Percentiles rank a stretch among this genome's conserved stretches.
These are phyloP conservation scores for Craterostigma plantagineum DNA, from an alignment of 257 asterid genomes.

Conservation along the genomic window DNA sequence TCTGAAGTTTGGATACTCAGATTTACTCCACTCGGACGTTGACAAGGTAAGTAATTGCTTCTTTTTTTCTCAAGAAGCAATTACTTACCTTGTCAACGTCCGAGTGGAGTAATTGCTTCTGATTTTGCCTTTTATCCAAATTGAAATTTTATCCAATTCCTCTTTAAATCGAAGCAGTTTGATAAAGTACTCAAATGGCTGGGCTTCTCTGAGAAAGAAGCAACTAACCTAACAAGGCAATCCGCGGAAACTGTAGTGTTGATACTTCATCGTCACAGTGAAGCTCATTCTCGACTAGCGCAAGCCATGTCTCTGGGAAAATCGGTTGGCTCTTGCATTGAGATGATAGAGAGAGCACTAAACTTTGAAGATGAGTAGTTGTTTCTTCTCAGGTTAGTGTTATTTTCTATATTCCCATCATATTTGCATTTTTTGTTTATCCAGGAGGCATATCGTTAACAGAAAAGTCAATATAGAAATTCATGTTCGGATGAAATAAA, in stretches of 20 bases:
- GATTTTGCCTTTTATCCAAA: neutral
- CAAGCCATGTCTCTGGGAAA: slow-evolving; percentile 45
- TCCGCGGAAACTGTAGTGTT: slow-evolving; percentile 26
- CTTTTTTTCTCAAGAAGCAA: no score
- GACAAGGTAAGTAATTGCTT: slow-evolving; percentile 32
- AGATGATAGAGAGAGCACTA: slow-evolving; percentile 27
- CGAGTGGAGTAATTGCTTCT: no score
- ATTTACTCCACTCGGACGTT: slow-evolving; percentile 51
- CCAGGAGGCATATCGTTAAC: no score
- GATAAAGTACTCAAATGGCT: slow-evolving; percentile 32
- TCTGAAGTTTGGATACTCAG: slow-evolving; percentile 45
- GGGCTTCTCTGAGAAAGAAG: slow-evolving; percentile 17
- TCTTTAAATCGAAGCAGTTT: slow-evolving; percentile 18
- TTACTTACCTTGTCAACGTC: no score
- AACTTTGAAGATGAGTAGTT: neutral
- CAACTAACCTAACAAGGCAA: slow-evolving; percentile 16
- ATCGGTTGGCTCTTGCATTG: slow-evolving; percentile 52
- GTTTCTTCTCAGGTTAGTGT: neutral
- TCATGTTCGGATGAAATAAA: no score
- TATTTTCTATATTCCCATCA: no score
- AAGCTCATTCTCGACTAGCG: slow-evolving; percentile 28
- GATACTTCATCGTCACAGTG: slow-evolving; percentile 18
- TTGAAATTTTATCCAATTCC: slow-evolving; percentile 4
- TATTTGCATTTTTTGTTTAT: no score
- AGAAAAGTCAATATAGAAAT: no score